Base-by-base conservation (phyloP, 805 yeast genomes). In the Sugiyamaella boreocaroliniensis region DNA sequence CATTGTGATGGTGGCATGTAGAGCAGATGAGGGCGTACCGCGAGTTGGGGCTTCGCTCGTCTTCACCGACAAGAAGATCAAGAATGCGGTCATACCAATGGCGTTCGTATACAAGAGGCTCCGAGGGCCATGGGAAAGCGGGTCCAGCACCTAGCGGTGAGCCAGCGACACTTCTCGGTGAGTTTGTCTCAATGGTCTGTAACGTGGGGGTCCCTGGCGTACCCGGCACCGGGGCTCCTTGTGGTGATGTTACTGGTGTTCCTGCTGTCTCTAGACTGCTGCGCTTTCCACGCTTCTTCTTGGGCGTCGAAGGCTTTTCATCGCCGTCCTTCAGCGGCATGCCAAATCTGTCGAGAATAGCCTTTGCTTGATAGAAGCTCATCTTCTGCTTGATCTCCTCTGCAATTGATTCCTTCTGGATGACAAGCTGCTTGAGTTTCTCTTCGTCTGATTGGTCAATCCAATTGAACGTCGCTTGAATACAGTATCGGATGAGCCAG, bases 21-120 rank as follows among this genome's bases (percentile, higher is more conserved):
- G 62, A 57, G 64, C 96, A 87, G 14, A 87, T 84, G 58, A 87
- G 72, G 0, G 95, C 95, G 64, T 75, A 85, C 44, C 95, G 68
- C 53, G 71, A 71, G 44, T 79, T 79, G 0, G 85, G 75, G 46
- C 80, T 72, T 45, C 77, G 67, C 61, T 85, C 92, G 66, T 82
- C 87, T 49, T 78, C 79, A 18, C 89, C 92, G 2, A 79, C 66
- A 8, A 81, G 57, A 6, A 68, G 43, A 43, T 75, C 77, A 26
- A 76, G 58, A 1, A 77, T 45, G 45, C 72, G 52, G 56, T 77
- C 77, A 59, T 71, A 62, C 76, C 79, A 71, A 46, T 68, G 57
- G 45, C 70, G 63, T 43, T 56, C 56, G 34, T 54, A 53, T n/a
- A 58, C 58, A 11, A 37, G 41, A 6, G 45, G 48, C 22, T 29